Evolutionary conservation across 352 stramenopile genomes (phyloP).

Genomic region (Elongisporangium anandrum): DNA sequence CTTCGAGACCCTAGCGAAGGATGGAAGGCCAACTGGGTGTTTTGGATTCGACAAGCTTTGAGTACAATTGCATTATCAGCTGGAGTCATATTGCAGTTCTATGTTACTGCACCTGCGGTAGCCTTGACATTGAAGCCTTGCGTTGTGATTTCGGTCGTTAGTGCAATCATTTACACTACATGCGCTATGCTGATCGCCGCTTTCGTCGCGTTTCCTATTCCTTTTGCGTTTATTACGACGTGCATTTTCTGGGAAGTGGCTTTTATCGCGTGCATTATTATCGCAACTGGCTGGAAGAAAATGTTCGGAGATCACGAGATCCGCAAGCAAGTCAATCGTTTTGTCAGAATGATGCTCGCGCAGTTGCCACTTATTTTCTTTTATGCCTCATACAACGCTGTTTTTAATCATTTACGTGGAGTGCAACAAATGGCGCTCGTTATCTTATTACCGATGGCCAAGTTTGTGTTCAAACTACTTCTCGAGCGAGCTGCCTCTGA

Average conservation of each 20-base stretch:
- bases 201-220: conserved; percentile 15
- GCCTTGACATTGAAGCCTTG: too few species aligned
- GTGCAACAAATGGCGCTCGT: neutral
- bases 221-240: conserved; percentile 21
- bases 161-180: too few species aligned
- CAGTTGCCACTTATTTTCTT: neutral
- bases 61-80: conserved; percentile 9
- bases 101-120: conserved; percentile 3
- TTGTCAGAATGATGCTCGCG: neutral
- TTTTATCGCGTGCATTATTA: too few species aligned
- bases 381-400: neutral
- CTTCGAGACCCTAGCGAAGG: conserved; percentile 6
- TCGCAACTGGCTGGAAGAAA: too few species aligned
- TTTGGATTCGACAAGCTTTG: conserved; percentile 2
- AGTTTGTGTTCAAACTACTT: conserved; percentile 1
- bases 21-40: conserved; percentile 9
- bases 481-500: neutral
- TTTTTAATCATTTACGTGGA: neutral
- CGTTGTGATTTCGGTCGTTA: conserved; percentile 11
- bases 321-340: too few species aligned
- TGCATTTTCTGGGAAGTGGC: too few species aligned
- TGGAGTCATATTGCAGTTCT: conserved; percentile 8
- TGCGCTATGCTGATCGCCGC: conserved; percentile 13
- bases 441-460: conserved; percentile 3
- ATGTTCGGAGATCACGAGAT: too few species aligned